Percentiles rank a stretch among this genome's conserved stretches.
phyloP scores from a whole-genome alignment of 768 basidiomycete genomes.

The Hygrocybe coccinea region DNA sequence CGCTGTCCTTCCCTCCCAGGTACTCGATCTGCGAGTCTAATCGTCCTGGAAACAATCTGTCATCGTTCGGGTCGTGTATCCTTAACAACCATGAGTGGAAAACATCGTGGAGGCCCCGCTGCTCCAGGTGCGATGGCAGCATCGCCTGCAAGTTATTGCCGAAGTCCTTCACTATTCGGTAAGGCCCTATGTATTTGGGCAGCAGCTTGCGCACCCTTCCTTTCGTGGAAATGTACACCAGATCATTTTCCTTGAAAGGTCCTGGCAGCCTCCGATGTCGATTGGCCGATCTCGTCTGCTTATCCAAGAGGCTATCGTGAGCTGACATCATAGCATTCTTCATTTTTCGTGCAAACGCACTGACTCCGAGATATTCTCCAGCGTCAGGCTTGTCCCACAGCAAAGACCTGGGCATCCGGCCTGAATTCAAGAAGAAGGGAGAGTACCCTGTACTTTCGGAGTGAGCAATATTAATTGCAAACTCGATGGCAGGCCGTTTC shows the following conservation, averaged over 20 bases:
- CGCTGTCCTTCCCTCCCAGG: background rate
- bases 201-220: slow-evolving; percentile 31
- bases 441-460: slow-evolving; percentile 33
- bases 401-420: slow-evolving; percentile 19
- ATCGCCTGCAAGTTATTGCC: slow-evolving; percentile 6
- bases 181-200: slow-evolving; percentile 24
- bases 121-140: slow-evolving; percentile 2
- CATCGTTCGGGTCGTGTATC: slow-evolving; percentile 26
- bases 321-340: slow-evolving; percentile 21
- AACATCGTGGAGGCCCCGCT: slow-evolving; percentile 17
- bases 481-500: slow-evolving; percentile 30
- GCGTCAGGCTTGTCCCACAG: slow-evolving; percentile 10
- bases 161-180: slow-evolving; percentile 13
- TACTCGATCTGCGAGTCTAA: slow-evolving; percentile 14
- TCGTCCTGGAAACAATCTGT: slow-evolving; percentile 27
- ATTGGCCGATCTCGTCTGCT: slow-evolving; percentile 10
- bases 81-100: slow-evolving; percentile 32
- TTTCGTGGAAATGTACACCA: slow-evolving; percentile 1
- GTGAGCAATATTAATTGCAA: slow-evolving; percentile 32
- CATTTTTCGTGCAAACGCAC: slow-evolving; percentile 18
- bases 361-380: slow-evolving; percentile 19
- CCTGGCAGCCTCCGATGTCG: background rate
- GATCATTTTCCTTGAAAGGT: slow-evolving; percentile 1
- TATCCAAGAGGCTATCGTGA: slow-evolving; percentile 26
- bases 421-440: slow-evolving; percentile 30